Evolutionary conservation across 441 rosid genomes (phyloP).

Genomic region (Pelargonium citronellum): DNA sequence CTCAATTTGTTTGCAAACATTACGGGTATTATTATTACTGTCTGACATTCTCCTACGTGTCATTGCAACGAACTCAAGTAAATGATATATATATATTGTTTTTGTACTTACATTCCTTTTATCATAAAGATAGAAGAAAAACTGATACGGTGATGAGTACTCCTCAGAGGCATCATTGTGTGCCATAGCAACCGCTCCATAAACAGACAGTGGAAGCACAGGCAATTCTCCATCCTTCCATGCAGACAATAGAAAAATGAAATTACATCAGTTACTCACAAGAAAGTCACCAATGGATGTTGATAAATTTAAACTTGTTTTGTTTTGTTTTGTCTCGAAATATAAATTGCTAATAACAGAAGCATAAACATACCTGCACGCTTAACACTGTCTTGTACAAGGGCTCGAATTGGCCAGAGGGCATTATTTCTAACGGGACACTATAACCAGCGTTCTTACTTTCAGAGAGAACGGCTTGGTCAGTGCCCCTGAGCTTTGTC

Average conservation of each 20-base stretch:
- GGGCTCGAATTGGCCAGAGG: conserved; percentile 91
- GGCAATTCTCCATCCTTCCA: conserved; percentile 87
- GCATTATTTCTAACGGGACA: conserved; percentile 83
- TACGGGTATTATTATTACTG: not conserved
- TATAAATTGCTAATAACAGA: not conserved
- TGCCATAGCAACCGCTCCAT: conserved; percentile 95
- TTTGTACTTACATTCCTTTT: conserved; percentile 63
- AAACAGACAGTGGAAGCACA: conserved; percentile 83
- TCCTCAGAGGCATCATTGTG: conserved; percentile 79
- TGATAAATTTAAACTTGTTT: too few species aligned
- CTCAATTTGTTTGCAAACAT: not conserved
- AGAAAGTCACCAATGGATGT: not conserved
- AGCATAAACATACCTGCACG: conserved; percentile 52
- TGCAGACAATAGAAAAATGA: conserved; percentile 12
- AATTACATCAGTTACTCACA: not conserved
- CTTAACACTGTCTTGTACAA: conserved; percentile 67
- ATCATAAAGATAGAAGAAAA: conserved; percentile 86
- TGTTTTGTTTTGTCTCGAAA: not conserved
- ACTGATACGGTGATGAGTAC: conserved; percentile 84
- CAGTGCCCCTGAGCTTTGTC: conserved; percentile 45
- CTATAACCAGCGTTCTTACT: conserved; percentile 50
- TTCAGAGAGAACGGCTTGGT: conserved; percentile 72
- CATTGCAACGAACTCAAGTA: too few species aligned
- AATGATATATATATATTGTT: not conserved
- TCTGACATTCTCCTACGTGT: not conserved